phyloP scores from a whole-genome alignment of 441 rosid species.

The Iberis amara region DNA sequence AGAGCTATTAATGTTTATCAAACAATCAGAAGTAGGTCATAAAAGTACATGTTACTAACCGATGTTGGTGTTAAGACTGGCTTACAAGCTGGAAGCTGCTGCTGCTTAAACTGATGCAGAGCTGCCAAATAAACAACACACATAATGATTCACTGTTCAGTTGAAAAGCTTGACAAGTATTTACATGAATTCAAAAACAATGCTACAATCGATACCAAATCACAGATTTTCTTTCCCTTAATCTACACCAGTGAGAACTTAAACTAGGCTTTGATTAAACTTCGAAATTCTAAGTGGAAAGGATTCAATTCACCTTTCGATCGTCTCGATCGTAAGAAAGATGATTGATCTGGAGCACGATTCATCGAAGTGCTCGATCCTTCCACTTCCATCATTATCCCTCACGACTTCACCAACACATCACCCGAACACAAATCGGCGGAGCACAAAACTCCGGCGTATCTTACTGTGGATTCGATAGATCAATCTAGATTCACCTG shows the following conservation, averaged over 20 bases:
- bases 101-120: constrained; percentile 64
- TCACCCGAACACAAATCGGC: constrained; percentile 1
- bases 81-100: constrained; percentile 79
- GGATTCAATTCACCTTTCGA: constrained; percentile 32
- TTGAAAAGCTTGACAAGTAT: neutral
- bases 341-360: constrained; percentile 14
- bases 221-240: neutral
- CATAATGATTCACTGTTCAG: constrained; percentile 13
- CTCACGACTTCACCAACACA: constrained; percentile 24
- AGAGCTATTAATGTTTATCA: neutral
- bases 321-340: constrained; percentile 34
- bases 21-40: neutral
- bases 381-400: constrained; percentile 41
- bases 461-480: constrained; percentile 16
- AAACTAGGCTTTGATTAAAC: neutral
- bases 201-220: constrained; percentile 4
- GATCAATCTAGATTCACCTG: constrained; percentile 22
- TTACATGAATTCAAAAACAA: constrained; percentile 1
- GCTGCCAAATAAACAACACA: constrained; percentile 36
- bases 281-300: neutral
- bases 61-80: constrained; percentile 73
- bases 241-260: neutral
- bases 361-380: constrained; percentile 32
- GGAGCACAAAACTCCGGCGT: neutral
- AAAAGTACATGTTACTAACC: constrained; percentile 40